Evolutionary conservation across 2,329 filamentous ascomycete species (phyloP).

Genomic region (Fusarium nurragi): DNA sequence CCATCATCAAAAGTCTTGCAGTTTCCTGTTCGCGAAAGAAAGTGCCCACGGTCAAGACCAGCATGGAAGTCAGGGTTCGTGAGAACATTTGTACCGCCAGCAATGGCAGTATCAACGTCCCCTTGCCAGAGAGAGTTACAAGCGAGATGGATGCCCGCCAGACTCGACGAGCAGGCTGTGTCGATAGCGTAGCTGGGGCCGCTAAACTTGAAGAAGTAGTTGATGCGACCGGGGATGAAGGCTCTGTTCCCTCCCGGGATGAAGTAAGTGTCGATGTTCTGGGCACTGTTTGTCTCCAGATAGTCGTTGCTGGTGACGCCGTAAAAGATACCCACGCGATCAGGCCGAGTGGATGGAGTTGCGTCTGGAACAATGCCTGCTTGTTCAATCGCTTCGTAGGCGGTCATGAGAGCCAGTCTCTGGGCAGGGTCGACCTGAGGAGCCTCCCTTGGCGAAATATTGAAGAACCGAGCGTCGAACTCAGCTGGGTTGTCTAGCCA

Average conservation of each 20-base stretch:
- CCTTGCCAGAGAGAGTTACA: constrained; percentile 75
- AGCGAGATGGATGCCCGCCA: constrained; percentile 74
- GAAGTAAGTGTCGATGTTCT: constrained; percentile 69
- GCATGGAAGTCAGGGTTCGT: constrained; percentile 73
- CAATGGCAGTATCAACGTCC: constrained; percentile 83
- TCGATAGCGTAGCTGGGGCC: constrained; percentile 78
- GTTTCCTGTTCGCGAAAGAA: constrained; percentile 61
- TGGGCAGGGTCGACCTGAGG: constrained; percentile 70
- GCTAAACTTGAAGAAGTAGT: constrained; percentile 81
- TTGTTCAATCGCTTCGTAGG: constrained; percentile 75
- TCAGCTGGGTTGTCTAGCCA: constrained; percentile 71
- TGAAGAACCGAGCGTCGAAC: constrained; percentile 77
- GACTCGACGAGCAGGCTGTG: constrained; percentile 80
- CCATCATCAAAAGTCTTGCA: constrained; percentile 64
- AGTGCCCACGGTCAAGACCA: constrained; percentile 71
- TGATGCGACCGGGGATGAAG: constrained; percentile 69
- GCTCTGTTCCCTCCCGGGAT: constrained; percentile 57
- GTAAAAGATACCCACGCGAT: constrained; percentile 76
- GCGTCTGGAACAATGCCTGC: constrained; percentile 71
- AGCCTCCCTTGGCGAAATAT: constrained; percentile 65
- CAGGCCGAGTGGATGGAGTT: constrained; percentile 66
- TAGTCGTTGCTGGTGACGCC: constrained; percentile 82
- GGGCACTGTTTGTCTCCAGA: constrained; percentile 78
- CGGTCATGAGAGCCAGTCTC: constrained; percentile 70
- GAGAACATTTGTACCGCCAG: constrained; percentile 76